Evolutionary conservation across 768 basidiomycete genomes (phyloP), one percentile per base, ranked within the genome.

Genomic region (Lentinus tigrinus): DNA sequence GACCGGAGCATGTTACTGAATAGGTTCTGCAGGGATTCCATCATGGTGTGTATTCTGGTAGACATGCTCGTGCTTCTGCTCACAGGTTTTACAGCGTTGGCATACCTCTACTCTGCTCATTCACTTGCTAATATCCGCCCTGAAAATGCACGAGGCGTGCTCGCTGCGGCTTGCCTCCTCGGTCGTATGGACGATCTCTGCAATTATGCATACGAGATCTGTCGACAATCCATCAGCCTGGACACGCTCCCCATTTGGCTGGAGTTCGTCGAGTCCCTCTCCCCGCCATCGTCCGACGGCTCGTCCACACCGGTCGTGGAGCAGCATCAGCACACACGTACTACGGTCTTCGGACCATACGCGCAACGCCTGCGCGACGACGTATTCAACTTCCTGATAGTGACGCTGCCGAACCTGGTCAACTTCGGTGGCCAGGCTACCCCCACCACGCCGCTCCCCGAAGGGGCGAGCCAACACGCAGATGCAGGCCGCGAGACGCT

Each of bases 111-210:
- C 72, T 93, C 89, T 49, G 81, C 85, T 57, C 76, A 85, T 58
- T 88, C 89, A 49, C 73, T 91, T 63, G 81, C 76, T 67, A 73
- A 85, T 59, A 80, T 95, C 64, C 82, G 81, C 66, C 81, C 89
- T 50, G 81, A 85, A 67, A 95, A 95, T 73, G 89, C 92, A 56
- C 85, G 92, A 68, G 87, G 85, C 19, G 89, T 93, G 38, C 84
- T 96, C 49, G 91, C 93, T 46, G 89, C 92, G 44, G 89, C 88
- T 14, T 91, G 87, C 72, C 77, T 93, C 34, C 82, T 95, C 44
- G 91, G 91, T 52, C 92, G 91, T 43, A 89, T 95, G 89, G 85
- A 93, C 44, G 91, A 95, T 36, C 77, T 95, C 36, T 89, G 87
- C 72, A 80, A 80, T 62, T 87, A 87, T 67, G 83, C 93, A 21